These are phyloP conservation scores for Zygosaccharomyces pseudorouxii DNA, from an alignment of 805 yeast species.

Conservation along the genomic window DNA sequence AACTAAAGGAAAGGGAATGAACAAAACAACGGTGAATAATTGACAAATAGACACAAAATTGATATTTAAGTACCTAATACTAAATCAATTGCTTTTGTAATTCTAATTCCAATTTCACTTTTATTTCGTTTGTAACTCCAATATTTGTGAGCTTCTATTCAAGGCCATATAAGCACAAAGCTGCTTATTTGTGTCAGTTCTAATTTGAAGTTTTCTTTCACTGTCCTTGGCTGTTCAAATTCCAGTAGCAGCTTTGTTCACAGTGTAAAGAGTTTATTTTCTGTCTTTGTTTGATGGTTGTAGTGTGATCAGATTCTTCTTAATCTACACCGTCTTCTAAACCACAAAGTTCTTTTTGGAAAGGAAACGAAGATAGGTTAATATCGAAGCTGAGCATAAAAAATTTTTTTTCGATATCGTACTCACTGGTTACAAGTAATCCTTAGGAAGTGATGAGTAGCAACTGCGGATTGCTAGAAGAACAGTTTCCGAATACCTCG, in stretches of 20 bases:
- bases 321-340: background rate
- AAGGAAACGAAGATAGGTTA: background rate
- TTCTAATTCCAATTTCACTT: background rate
- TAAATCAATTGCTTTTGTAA: background rate
- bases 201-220: background rate
- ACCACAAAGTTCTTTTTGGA: background rate
- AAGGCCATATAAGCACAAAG: conserved; percentile 3
- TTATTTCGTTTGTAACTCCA: background rate
- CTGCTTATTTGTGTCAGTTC: conserved; percentile 4
- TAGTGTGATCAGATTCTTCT: background rate
- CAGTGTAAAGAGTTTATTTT: background rate
- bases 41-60: background rate
- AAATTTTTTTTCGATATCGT: background rate
- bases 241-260: background rate
- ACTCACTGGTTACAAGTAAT: background rate
- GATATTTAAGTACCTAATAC: background rate
- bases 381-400: background rate
- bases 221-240: background rate
- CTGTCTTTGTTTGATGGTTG: background rate
- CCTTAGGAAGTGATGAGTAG: background rate
- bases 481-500: background rate
- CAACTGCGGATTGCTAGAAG: background rate
- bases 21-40: background rate
- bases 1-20: no score
- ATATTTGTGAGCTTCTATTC: background rate